These are phyloP conservation scores for Rhodofomes roseus DNA, from an alignment of 1,284 basidiomycete genomes.

Conservation along the genomic window DNA sequence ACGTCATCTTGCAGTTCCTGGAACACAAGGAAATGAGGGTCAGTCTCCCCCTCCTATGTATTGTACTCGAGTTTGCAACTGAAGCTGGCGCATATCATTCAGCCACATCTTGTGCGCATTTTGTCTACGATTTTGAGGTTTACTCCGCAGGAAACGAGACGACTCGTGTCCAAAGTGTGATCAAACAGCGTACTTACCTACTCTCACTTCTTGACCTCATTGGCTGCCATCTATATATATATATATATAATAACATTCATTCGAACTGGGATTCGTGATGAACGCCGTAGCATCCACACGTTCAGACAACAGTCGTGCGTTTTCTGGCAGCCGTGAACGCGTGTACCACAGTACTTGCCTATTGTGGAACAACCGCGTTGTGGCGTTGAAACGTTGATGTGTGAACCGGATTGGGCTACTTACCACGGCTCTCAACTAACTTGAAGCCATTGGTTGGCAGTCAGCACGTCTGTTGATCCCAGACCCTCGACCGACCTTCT, in stretches of 20 bases:
- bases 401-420: background rate
- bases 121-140: slow-evolving; percentile 89
- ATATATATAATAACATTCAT: background rate
- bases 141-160: slow-evolving; percentile 88
- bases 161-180: slow-evolving; percentile 45
- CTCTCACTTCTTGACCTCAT: background rate
- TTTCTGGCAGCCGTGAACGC: too few relatives aligned
- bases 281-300: too few relatives aligned
- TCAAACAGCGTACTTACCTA: background rate
- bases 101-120: slow-evolving; percentile 89
- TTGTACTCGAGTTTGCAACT: too few relatives aligned
- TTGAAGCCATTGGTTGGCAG: background rate
- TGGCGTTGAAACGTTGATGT: background rate
- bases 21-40: slow-evolving; percentile 89
- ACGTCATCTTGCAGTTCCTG: slow-evolving; percentile 91
- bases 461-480: background rate
- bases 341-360: background rate
- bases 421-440: background rate
- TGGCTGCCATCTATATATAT: too few relatives aligned
- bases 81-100: slow-evolving; percentile 4
- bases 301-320: too few relatives aligned
- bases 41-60: slow-evolving; percentile 27
- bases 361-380: background rate
- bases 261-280: too few relatives aligned
- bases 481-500: background rate